phyloP scores from a whole-genome alignment of 148 eudicot genomes.

The Polygonum aviculare region DNA sequence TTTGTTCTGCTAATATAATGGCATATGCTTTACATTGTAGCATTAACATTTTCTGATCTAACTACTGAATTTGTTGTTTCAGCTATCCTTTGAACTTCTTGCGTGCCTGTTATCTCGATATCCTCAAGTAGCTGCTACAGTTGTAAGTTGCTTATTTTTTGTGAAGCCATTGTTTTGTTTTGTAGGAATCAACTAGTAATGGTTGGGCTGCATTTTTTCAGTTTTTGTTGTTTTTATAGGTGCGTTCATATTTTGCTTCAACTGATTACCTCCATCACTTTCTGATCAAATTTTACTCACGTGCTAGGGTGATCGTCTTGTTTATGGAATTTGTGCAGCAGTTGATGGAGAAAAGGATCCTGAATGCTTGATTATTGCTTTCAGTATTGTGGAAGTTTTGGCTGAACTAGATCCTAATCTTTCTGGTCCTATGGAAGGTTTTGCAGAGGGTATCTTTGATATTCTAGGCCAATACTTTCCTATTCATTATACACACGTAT shows the following conservation, averaged over 20 bases:
- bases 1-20: neutral
- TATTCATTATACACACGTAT: slow-evolving; percentile 88
- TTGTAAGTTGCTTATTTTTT: slow-evolving; percentile 31
- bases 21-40: neutral
- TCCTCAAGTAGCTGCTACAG: slow-evolving; percentile 35
- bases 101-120: slow-evolving; percentile 55
- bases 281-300: slow-evolving; percentile 4
- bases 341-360: slow-evolving; percentile 94
- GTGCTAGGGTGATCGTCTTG: slow-evolving; percentile 59
- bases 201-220: neutral
- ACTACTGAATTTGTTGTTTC: slow-evolving; percentile 22
- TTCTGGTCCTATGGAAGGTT: slow-evolving; percentile 53
- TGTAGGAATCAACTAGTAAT: neutral
- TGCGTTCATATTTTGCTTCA: neutral
- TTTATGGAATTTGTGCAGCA: slow-evolving; percentile 76
- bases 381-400: slow-evolving; percentile 61
- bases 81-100: slow-evolving; percentile 88
- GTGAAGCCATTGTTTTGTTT: neutral
- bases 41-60: slow-evolving; percentile 6
- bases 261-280: neutral
- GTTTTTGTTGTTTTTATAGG: neutral
- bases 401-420: slow-evolving; percentile 48
- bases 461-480: slow-evolving; percentile 82
- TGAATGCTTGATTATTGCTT: slow-evolving; percentile 60
- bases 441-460: slow-evolving; percentile 74